Evolutionary conservation across 441 rosid species (phyloP), one percentile per base, ranked within the genome.

Genomic region (Croton setiger): DNA sequence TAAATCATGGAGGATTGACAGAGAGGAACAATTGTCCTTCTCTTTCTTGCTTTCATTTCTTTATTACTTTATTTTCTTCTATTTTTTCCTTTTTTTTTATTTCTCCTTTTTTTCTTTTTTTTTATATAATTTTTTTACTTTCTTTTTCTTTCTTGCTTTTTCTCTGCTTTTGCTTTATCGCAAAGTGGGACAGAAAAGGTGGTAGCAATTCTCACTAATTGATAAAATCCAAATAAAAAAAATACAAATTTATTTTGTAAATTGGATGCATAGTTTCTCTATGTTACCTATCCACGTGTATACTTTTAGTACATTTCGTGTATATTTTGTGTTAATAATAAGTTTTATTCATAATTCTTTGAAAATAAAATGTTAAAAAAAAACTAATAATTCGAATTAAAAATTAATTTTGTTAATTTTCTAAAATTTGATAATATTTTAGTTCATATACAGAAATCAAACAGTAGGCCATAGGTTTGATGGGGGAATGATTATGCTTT

Each of bases 131-230:
- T 71, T 67, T 51, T 9, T 59, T 68, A 59, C 74, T 60, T 45
- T 62, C 67, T 79, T 74, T 70, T 80, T 83, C 74, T 80, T 76
- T 31, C 76, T 83, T 78, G 75, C 81, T 86, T 85, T 82, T 80
- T 72, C 79, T 64, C 68, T 80, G 89, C 96, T 86, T 90, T 93
- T 87, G 84, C 98, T 93, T 93, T 93, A 77, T 84, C 86, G 84
- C 86, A 90, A 87, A 93, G 97, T 86, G 84, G 92, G 84, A 78
- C 85, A 80, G 78, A 81, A 88, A 86, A 88, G 89, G 86, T 77
- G 63, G 78, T 73, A 72, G 83, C 89, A 78, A 82, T 87, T 88
- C 82, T 81, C 74, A 65, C 72, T 70, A 70, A 73, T 77, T 79
- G 49, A 75, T 52, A 31, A 58, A 67, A 37, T 31, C 49, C 63